Base-by-base conservation (phyloP, 2,329 filamentous ascomycete species). In the Reticulascus tulasneorum region DNA sequence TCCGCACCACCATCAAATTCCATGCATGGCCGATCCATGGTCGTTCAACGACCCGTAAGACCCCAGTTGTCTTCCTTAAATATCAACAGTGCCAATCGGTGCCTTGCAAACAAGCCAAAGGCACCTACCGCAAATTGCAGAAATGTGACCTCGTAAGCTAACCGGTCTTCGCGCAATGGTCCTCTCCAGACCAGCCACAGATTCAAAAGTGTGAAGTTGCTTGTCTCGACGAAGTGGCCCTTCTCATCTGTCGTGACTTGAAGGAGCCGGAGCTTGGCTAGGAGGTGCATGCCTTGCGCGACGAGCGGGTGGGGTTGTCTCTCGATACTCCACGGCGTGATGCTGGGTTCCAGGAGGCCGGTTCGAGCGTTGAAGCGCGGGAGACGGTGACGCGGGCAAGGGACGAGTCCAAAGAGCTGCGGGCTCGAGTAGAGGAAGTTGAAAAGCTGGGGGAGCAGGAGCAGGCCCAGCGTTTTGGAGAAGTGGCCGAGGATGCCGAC, bases 401-500 rank as follows among this genome's bases (percentile, higher is more conserved):
- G 90, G 33, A 98, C 75, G 25, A 98, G 56, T 37, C 85, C 83
- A 60, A 96, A 95, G 32, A 98, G 73, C 59, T 98, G 93, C 6
- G 93, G 93, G 2, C 77, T 79, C 24, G 90, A 96, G 68, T 97
- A 98, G 47, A 91, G 56, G 58, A 97, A 97, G 69, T 98, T 98
- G 75, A 94, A 89, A 51, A 94, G 85, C 65, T 98, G 93, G 11
- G 93, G 93, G 24, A 95, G 73, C 49, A 98, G 84, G 8, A 98
- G 73, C 33, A 98, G 76, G 37, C 95, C 76, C 29, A 98, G 75
- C 1, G 93, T 98, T 67, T 98, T 98, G 69, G 86, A 94, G 67
- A 98, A 98, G 67, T 98, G 93, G 17, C 93, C 93, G 34, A 96
- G 75, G 54, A 98, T 97, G 46, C 88, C 89, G 47, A 97, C 93